Percentiles rank a stretch among this genome's conserved stretches.
Conservation (phyloP, 164 flowering plant species). For the Hamamelis virginiana region DNA sequence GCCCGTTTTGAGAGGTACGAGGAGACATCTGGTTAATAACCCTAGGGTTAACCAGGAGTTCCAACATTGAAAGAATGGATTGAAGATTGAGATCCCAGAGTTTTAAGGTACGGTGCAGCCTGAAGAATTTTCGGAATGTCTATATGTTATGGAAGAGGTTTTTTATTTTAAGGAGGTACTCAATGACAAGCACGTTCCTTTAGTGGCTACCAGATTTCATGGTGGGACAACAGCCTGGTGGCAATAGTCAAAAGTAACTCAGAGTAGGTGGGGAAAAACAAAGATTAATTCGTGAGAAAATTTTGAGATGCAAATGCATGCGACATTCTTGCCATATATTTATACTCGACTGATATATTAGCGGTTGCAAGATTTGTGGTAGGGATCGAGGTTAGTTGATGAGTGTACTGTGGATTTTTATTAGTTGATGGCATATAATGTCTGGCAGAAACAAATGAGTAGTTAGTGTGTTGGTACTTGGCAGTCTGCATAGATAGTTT, state of each 20-base stretch:
- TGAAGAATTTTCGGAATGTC: not conserved
- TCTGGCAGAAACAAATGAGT: too few relatives aligned
- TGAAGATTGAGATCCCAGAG: not conserved
- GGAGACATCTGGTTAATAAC: too few relatives aligned
- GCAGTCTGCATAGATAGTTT: too few relatives aligned
- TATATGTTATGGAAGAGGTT: not conserved
- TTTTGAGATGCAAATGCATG: not conserved
- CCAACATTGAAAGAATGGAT: too few relatives aligned
- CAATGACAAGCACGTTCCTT: not conserved
- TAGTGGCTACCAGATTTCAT: not conserved
- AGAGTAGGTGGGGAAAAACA: not conserved
- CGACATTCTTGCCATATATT: not conserved
- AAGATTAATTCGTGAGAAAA: conserved; percentile 4
- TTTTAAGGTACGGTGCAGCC: not conserved
- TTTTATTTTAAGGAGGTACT: not conserved
- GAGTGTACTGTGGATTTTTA: too few relatives aligned
- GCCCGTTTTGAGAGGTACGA: too few relatives aligned
- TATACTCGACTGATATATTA: too few relatives aligned
- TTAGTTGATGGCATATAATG: too few relatives aligned
- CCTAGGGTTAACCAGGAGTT: too few relatives aligned
- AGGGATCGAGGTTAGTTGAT: too few relatives aligned
- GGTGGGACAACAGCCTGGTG: conserved; percentile 10
- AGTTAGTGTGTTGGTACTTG: too few relatives aligned
- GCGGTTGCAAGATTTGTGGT: too few relatives aligned
- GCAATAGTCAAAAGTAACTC: not conserved